Percentiles rank a stretch among this genome's conserved stretches.
These are phyloP conservation scores for Withania somnifera DNA, from an alignment of 305 asterid genomes.

Conservation along the genomic window DNA sequence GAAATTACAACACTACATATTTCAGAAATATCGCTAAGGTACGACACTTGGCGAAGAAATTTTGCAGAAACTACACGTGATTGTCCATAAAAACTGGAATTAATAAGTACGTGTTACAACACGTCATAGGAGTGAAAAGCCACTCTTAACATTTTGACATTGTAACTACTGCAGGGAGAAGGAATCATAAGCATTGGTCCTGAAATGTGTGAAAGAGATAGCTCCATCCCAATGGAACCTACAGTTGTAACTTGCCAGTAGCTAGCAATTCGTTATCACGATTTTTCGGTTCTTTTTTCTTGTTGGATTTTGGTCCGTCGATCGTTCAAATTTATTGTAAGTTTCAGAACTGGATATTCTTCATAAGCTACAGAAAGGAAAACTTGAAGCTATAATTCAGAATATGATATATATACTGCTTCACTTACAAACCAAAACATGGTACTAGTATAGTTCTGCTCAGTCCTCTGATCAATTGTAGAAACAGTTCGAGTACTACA, in stretches of 20 bases:
- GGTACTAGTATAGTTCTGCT: neutral
- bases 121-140: neutral
- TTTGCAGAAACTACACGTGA: neutral
- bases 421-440: neutral
- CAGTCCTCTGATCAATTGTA: neutral
- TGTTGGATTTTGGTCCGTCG: neutral
- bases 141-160: neutral
- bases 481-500: neutral
- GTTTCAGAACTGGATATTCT: neutral
- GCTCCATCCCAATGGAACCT: conserved; percentile 63
- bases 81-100: neutral
- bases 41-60: too few species aligned
- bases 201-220: conserved; percentile 61
- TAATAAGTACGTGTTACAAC: neutral
- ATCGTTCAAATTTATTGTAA: neutral
- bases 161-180: conserved; percentile 46
- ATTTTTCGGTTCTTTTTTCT: neutral
- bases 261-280: neutral
- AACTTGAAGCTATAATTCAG: neutral
- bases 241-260: conserved; percentile 36
- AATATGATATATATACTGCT: neutral
- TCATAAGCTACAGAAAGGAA: neutral
- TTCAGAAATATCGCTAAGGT: conserved; percentile 85
- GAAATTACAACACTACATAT: conserved; percentile 50
- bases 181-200: conserved; percentile 51